Evolutionary conservation across 2,329 filamentous ascomycete genomes (phyloP).

Genomic region (Teratosphaeria epicoccoides): DNA sequence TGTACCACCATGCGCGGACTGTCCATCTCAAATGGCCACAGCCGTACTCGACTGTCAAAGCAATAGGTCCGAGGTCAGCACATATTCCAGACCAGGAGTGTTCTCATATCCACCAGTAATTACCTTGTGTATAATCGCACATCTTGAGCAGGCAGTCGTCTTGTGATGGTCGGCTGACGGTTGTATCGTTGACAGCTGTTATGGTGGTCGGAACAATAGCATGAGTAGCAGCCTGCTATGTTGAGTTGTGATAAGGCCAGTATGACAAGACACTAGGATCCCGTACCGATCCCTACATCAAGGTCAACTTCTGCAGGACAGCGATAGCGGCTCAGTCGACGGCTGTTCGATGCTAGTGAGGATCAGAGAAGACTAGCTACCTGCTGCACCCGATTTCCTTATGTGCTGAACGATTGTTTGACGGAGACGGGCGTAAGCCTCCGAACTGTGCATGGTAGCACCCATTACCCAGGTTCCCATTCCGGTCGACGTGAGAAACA

Average conservation of each 20-base stretch:
- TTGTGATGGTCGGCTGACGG: background rate
- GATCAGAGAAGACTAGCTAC: background rate
- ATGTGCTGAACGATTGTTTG: background rate
- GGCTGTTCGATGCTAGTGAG: background rate
- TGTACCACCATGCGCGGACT: slow-evolving; percentile 45
- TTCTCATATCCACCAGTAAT: too few species aligned
- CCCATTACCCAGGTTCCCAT: background rate
- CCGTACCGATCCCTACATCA: too few species aligned
- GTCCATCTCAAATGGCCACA: slow-evolving; percentile 47
- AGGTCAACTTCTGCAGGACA: background rate
- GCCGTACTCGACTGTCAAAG: slow-evolving; percentile 47
- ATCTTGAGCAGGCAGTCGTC: slow-evolving; percentile 15
- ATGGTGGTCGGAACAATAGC: background rate
- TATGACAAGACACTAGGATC: background rate
- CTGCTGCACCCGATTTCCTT: background rate
- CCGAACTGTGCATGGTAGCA: background rate
- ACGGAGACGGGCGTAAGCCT: background rate
- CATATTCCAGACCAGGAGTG: too few species aligned
- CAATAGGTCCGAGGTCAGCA: too few species aligned
- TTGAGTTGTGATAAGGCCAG: background rate
- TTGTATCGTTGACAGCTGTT: background rate
- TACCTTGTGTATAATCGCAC: slow-evolving; percentile 51
- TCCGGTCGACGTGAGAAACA: background rate
- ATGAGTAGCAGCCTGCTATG: background rate
- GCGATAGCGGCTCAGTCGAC: background rate